Evolutionary conservation across 2,329 filamentous ascomycete species (phyloP).

Genomic region (Cercospora sp.): DNA sequence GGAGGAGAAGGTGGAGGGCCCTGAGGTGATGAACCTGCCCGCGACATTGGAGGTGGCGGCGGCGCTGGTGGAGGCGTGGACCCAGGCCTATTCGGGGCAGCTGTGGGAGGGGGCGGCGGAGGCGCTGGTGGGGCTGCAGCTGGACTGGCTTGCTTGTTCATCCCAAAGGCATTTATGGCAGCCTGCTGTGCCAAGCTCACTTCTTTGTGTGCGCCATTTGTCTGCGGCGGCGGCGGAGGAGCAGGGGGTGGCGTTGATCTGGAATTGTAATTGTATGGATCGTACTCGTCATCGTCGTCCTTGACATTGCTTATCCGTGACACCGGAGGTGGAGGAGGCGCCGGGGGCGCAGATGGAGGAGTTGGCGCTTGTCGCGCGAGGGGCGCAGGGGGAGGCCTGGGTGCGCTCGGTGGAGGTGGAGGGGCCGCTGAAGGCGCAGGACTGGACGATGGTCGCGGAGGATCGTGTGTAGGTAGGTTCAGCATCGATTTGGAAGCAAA

Average conservation of each 20-base stretch:
- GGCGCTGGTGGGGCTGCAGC: conserved; percentile 43
- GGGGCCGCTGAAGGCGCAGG: conserved; percentile 64
- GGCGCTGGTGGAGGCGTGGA: conserved; percentile 39
- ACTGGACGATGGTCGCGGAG: conserved; percentile 51
- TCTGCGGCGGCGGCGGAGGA: conserved; percentile 46
- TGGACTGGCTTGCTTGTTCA: conserved; percentile 40
- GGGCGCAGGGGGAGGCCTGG: conserved; percentile 36
- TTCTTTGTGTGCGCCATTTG: conserved; percentile 42
- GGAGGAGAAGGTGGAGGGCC: conserved; percentile 37
- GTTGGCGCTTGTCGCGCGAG: conserved; percentile 31
- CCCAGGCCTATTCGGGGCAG: conserved; percentile 42
- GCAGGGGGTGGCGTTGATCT: conserved; percentile 55
- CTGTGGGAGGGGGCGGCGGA: conserved; percentile 32
- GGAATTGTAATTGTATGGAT: conserved; percentile 26
- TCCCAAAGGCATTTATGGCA: conserved; percentile 56
- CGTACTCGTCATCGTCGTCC: conserved; percentile 27
- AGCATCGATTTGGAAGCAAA: conserved; percentile 41
- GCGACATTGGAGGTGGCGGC: conserved; percentile 43
- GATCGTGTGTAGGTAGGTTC: conserved; percentile 37
- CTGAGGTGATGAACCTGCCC: conserved; percentile 21
- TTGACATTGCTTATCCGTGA: conserved; percentile 20
- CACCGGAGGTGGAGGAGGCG: conserved; percentile 32
- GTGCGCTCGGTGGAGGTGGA: conserved; percentile 45
- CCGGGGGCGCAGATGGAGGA: conserved; percentile 52
- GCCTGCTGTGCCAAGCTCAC: conserved; percentile 59